phyloP scores from a whole-genome alignment of 2,329 filamentous ascomycete species.

The Fusarium sp. region DNA sequence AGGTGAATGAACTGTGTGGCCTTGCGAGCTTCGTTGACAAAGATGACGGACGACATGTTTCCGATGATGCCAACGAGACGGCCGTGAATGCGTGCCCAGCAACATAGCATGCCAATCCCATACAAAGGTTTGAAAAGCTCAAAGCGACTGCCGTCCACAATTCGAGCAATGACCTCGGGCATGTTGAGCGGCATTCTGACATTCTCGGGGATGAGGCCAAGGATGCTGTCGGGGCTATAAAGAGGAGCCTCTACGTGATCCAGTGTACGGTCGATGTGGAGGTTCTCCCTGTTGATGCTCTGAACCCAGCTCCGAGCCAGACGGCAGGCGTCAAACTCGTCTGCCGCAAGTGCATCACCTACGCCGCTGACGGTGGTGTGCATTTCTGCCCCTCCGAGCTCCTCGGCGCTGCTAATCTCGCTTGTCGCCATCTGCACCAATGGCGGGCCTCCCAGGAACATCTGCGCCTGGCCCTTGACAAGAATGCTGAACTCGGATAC shows the following conservation, averaged over 20 bases:
- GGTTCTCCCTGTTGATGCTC: background rate
- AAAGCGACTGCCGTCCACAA: background rate
- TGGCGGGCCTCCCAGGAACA: constrained; percentile 57
- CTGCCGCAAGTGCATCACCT: constrained; percentile 56
- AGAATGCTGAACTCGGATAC: constrained; percentile 54
- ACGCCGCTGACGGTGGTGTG: constrained; percentile 56
- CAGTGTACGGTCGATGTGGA: background rate
- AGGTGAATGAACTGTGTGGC: background rate
- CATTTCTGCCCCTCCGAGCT: constrained; percentile 55
- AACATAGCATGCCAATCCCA: background rate
- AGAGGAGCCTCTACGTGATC: background rate
- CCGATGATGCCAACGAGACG: background rate
- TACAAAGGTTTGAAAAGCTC: background rate
- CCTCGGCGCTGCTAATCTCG: constrained; percentile 55
- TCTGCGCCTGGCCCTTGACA: constrained; percentile 54
- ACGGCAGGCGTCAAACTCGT: constrained; percentile 46
- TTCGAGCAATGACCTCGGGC: background rate
- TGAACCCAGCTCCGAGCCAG: background rate
- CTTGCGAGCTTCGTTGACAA: background rate
- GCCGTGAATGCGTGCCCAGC: background rate
- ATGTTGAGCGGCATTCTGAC: background rate
- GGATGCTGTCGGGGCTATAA: background rate
- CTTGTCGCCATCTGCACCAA: constrained; percentile 61
- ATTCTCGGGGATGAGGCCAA: background rate
- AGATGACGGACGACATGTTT: background rate